These are phyloP conservation scores for Stenocarpella maydis DNA, from an alignment of 2,329 filamentous ascomycete species.

Conservation along the genomic window DNA sequence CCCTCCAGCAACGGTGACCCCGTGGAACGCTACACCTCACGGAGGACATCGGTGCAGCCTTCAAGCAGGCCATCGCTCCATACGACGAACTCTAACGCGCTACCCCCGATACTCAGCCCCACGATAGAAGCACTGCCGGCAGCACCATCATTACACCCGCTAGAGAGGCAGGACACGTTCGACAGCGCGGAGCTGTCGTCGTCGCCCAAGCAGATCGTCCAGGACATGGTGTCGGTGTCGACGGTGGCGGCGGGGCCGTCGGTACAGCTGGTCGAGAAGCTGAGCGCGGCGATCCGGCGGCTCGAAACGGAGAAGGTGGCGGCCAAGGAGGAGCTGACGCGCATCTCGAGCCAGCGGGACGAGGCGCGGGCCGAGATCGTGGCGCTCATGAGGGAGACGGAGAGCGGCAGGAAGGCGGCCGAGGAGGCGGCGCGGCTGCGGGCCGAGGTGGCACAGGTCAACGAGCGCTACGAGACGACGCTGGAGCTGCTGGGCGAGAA, in stretches of 20 bases:
- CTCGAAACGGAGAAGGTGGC: slow-evolving; percentile 92
- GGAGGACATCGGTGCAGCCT: slow-evolving; percentile 61
- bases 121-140: slow-evolving; percentile 56
- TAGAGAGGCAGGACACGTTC: slow-evolving; percentile 57
- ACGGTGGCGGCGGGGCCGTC: slow-evolving; percentile 90
- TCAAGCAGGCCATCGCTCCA: slow-evolving; percentile 51
- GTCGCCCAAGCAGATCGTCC: slow-evolving; percentile 74
- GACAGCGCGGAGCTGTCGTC: slow-evolving; percentile 62
- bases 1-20: slow-evolving; percentile 59
- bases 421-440: slow-evolving; percentile 71
- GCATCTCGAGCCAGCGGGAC: slow-evolving; percentile 86
- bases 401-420: slow-evolving; percentile 70
- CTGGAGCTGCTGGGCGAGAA: slow-evolving; percentile 96
- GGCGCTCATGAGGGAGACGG: slow-evolving; percentile 84
- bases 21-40: slow-evolving; percentile 51
- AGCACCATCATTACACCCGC: slow-evolving; percentile 51
- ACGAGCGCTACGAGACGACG: slow-evolving; percentile 85
- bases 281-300: slow-evolving; percentile 91
- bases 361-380: slow-evolving; percentile 94
- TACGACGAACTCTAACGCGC: slow-evolving; percentile 48
- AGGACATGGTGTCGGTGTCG: slow-evolving; percentile 88
- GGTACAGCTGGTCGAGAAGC: slow-evolving; percentile 93
- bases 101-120: slow-evolving; percentile 53
- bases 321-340: slow-evolving; percentile 82
- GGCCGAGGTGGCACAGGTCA: slow-evolving; percentile 71